Conservation (phyloP, 257 asterid species). For the Linderniella brevidens region DNA sequence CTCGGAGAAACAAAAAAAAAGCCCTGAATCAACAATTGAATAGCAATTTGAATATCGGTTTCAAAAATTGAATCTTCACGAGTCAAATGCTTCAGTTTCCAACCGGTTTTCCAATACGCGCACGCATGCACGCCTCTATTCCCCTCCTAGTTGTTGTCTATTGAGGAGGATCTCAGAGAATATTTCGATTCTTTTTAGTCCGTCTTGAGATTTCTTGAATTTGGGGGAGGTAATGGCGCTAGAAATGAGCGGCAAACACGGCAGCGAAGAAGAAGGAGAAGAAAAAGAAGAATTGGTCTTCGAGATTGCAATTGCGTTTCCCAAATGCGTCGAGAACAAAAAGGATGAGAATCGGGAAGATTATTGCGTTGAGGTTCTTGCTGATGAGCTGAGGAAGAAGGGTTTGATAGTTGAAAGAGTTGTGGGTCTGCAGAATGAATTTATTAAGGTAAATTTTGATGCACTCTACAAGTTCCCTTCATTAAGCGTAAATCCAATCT, state of each 20-base stretch:
- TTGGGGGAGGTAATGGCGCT: slow-evolving; percentile 1
- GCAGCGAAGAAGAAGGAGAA: slow-evolving; percentile 13
- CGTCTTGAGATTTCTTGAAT: slow-evolving; percentile 9
- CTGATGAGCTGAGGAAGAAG: slow-evolving; percentile 33
- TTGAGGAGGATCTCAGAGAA: slow-evolving; percentile 4
- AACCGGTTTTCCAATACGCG: no score
- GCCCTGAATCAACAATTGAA: slow-evolving; percentile 16
- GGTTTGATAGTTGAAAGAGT: slow-evolving; percentile 70
- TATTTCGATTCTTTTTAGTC: background rate
- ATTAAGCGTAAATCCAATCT: background rate
- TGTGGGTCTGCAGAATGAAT: slow-evolving; percentile 66
- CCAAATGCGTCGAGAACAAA: slow-evolving; percentile 29
- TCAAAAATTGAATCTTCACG: no score
- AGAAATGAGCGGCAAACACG: no score
- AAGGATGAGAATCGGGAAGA: slow-evolving; percentile 12
- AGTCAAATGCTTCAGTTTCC: no score
- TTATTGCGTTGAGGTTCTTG: slow-evolving; percentile 54
- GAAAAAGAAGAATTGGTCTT: slow-evolving; percentile 37
- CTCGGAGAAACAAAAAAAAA: slow-evolving; percentile 14
- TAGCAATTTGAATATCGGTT: no score
- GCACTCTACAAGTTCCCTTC: background rate
- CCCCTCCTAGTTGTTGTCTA: background rate
- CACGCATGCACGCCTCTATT: no score
- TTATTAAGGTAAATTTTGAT: slow-evolving; percentile 41
- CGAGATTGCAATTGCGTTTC: slow-evolving; percentile 68